Conservation (phyloP, 148 eudicot species). For the Polygonum maritimum region DNA sequence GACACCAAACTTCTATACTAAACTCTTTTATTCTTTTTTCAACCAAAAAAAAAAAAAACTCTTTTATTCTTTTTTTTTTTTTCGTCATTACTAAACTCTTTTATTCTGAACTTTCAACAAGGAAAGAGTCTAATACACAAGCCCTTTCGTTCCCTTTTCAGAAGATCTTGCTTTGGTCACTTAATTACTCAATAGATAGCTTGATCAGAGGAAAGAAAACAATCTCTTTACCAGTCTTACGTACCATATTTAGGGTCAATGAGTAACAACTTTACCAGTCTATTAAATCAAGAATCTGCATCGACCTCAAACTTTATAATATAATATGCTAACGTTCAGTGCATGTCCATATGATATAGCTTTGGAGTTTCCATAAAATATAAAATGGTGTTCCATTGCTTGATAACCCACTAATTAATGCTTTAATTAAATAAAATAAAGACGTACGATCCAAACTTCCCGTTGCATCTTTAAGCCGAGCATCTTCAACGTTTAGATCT, state of each 20-base stretch:
- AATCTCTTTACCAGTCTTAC: neutral
- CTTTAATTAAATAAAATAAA: neutral
- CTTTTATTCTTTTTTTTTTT: too few relatives aligned
- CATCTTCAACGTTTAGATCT: neutral
- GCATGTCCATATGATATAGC: neutral
- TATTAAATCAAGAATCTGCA: neutral
- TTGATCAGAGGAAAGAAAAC: too few relatives aligned
- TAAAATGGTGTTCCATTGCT: neutral
- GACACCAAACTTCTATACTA: too few relatives aligned
- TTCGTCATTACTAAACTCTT: too few relatives aligned
- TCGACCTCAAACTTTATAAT: neutral
- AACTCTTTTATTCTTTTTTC: too few relatives aligned
- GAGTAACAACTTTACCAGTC: neutral
- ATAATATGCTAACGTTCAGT: neutral
- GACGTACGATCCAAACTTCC: neutral
- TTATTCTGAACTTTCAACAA: too few relatives aligned
- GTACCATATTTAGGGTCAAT: neutral
- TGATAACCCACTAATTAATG: neutral
- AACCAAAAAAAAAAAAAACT: too few relatives aligned
- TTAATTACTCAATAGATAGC: too few relatives aligned
- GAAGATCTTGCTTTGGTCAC: too few relatives aligned
- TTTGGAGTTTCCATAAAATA: neutral
- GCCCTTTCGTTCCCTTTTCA: too few relatives aligned
- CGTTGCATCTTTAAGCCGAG: neutral
- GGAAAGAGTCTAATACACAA: too few relatives aligned